A percentile compares a stretch with the other conserved stretches of the same genome.
Conservation (phyloP, 352 stramenopile genomes). For the Phytophthora nicotianae region DNA sequence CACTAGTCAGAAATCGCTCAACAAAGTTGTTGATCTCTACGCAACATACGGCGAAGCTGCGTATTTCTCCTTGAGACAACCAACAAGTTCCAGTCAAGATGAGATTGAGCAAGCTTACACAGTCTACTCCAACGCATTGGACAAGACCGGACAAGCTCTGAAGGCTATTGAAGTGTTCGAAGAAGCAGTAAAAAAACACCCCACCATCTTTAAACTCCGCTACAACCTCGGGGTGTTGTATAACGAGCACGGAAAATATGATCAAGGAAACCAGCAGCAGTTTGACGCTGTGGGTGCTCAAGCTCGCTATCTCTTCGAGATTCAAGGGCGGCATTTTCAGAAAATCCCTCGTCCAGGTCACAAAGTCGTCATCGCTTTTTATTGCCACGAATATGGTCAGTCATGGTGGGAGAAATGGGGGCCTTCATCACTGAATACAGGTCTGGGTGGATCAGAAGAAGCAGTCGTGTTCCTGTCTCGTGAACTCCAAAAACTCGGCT, state of each 20-base stretch:
- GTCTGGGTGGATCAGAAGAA: slow-evolving; percentile 92
- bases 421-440: slow-evolving; percentile 65
- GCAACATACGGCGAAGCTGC: slow-evolving; percentile 17
- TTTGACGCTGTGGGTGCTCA: slow-evolving; percentile 44
- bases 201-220: slow-evolving; percentile 40
- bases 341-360: slow-evolving; percentile 39
- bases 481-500: slow-evolving; percentile 81
- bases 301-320: slow-evolving; percentile 34
- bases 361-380: slow-evolving; percentile 72
- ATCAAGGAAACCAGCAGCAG: slow-evolving; percentile 35
- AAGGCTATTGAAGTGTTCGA: slow-evolving; percentile 51
- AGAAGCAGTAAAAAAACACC: slow-evolving; percentile 20
- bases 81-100: slow-evolving; percentile 5
- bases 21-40: slow-evolving; percentile 40
- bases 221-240: slow-evolving; percentile 67
- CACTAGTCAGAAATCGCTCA: slow-evolving; percentile 14
- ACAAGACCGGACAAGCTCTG: slow-evolving; percentile 12
- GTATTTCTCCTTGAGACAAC: slow-evolving; percentile 6
- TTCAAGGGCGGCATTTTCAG: slow-evolving; percentile 24
- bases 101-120: slow-evolving; percentile 44
- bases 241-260: slow-evolving; percentile 32
- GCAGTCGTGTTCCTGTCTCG: slow-evolving; percentile 88
- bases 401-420: slow-evolving; percentile 91
- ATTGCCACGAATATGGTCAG: slow-evolving; percentile 93
- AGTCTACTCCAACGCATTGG: slow-evolving; percentile 50